Percentiles rank a stretch among this genome's conserved stretches.
Evolutionary conservation across 2,329 filamentous ascomycete species (phyloP).

Genomic region (Talaromyces albobiverticillius): DNA sequence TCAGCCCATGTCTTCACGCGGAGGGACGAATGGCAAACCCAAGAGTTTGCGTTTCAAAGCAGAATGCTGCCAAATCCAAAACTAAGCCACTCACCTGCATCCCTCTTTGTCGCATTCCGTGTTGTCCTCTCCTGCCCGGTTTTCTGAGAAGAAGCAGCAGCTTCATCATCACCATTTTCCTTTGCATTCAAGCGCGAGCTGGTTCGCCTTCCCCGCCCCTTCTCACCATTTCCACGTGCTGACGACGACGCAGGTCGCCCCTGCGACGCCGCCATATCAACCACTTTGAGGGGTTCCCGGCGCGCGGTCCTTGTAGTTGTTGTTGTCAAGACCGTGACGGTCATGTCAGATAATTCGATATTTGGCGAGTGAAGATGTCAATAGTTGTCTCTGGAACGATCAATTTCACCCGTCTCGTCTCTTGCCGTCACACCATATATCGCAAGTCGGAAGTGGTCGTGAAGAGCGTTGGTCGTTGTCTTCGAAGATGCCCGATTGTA

Average conservation of each 20-base stretch:
- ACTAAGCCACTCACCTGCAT: constrained; percentile 38
- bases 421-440: not conserved
- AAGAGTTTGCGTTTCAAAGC: not conserved
- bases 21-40: not conserved
- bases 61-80: not conserved
- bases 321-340: constrained; percentile 35
- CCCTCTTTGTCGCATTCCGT: constrained; percentile 36
- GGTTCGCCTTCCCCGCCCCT: constrained; percentile 21
- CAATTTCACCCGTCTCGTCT: not conserved
- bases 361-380: not conserved
- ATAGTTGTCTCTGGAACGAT: not conserved
- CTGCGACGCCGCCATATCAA: constrained; percentile 38
- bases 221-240: constrained; percentile 11
- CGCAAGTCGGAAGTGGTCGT: not conserved
- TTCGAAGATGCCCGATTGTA: not conserved
- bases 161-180: constrained; percentile 23
- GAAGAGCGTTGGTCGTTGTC: not conserved
- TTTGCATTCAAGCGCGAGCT: constrained; percentile 38
- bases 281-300: constrained; percentile 35
- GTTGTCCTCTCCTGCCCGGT: constrained; percentile 22
- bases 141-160: constrained; percentile 16
- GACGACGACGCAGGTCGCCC: constrained; percentile 32
- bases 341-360: constrained; percentile 28
- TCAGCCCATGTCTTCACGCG: not conserved
- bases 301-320: constrained; percentile 31